phyloP scores from a whole-genome alignment of 345 rosid species.

The Populus ilicifolia region DNA sequence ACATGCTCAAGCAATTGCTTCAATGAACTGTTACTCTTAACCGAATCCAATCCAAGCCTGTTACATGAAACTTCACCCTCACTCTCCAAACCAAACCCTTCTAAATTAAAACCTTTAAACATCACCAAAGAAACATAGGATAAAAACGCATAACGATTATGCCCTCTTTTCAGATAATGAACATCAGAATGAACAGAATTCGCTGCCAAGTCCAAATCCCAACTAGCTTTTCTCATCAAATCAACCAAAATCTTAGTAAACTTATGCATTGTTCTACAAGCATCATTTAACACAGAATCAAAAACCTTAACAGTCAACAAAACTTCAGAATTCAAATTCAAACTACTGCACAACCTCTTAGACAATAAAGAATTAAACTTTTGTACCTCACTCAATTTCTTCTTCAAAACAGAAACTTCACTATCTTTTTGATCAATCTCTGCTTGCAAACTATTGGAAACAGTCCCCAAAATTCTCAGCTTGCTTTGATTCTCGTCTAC shows the following conservation, averaged over 20 bases:
- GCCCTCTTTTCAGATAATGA: constrained; percentile 49
- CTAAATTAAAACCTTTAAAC: constrained; percentile 65
- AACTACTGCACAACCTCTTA: constrained; percentile 45
- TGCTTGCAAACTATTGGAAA: constrained; percentile 71
- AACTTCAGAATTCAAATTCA: constrained; percentile 44
- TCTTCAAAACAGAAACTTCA: constrained; percentile 53
- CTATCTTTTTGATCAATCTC: constrained; percentile 70
- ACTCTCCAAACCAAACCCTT: constrained; percentile 41
- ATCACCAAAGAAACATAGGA: constrained; percentile 77
- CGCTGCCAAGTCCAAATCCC: constrained; percentile 91
- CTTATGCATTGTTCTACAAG: constrained; percentile 49
- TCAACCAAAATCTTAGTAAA: constrained; percentile 69
- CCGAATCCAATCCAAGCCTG: constrained; percentile 31
- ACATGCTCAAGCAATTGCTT: constrained; percentile 73
- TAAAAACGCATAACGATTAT: constrained; percentile 60
- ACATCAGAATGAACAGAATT: constrained; percentile 56
- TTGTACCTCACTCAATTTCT: constrained; percentile 56
- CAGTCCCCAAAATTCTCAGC: constrained; percentile 64
- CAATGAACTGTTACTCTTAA: constrained; percentile 29
- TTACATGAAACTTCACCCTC: constrained; percentile 22
- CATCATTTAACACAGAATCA: constrained; percentile 61
- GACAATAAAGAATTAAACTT: constrained; percentile 51
- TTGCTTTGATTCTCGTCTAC: constrained; percentile 96
- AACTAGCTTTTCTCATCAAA: constrained; percentile 77
- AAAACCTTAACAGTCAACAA: constrained; percentile 59